These are phyloP conservation scores for Cardamine resedifolia DNA, from an alignment of 345 rosid genomes.

Conservation along the genomic window DNA sequence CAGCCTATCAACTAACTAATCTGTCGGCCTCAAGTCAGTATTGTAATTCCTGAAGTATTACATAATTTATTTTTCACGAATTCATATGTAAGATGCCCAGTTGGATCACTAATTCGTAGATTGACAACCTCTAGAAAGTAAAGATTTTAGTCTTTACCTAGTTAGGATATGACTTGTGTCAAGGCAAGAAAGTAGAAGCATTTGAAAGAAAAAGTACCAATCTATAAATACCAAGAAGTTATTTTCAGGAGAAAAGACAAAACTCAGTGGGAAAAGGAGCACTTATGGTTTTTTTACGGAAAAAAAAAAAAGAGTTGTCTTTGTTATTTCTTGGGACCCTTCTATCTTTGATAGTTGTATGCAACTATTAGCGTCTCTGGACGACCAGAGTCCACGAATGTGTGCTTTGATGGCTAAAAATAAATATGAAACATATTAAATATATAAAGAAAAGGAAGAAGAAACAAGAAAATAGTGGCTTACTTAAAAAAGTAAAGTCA, in stretches of 20 bases:
- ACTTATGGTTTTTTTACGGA: slow-evolving; percentile 28
- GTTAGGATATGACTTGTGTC: background rate
- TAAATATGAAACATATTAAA: background rate
- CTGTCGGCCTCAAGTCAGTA: background rate
- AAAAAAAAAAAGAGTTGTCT: slow-evolving; percentile 10
- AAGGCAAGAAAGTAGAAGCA: background rate
- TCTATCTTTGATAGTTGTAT: slow-evolving; percentile 32
- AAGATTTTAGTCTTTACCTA: slow-evolving; percentile 27
- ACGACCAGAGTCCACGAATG: slow-evolving; percentile 32
- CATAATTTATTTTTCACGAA: background rate
- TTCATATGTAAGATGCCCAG: too few relatives aligned
- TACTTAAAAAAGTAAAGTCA: background rate
- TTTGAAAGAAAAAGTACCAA: slow-evolving; percentile 23
- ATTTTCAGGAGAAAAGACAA: slow-evolving; percentile 28
- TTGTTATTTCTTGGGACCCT: slow-evolving; percentile 32
- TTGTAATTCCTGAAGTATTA: background rate
- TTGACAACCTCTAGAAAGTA: too few relatives aligned
- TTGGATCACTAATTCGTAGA: too few relatives aligned
- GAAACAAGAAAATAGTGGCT: background rate
- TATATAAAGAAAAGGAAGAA: slow-evolving; percentile 18
- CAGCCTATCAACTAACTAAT: slow-evolving; percentile 8
- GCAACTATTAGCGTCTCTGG: slow-evolving; percentile 32
- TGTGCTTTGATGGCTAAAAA: background rate
- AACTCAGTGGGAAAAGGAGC: slow-evolving; percentile 36
- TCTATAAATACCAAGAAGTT: slow-evolving; percentile 22